phyloP scores from a whole-genome alignment of 164 flowering plant genomes.

The Euptelea pleiosperma region DNA sequence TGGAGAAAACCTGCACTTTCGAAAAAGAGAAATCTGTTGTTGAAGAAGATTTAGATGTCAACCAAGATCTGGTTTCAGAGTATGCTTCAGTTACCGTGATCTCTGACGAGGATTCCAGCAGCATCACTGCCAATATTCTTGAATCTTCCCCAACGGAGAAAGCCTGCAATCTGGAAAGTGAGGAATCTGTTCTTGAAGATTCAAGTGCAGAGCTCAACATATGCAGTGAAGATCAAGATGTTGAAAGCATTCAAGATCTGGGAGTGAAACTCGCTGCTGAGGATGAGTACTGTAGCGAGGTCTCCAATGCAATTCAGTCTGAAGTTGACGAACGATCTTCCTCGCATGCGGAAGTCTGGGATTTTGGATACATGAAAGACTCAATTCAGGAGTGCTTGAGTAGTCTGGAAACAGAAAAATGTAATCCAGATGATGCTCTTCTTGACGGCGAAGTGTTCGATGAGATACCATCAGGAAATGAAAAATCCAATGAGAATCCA shows the following conservation, averaged over 20 bases:
- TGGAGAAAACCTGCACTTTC: background rate
- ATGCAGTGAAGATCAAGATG: no score
- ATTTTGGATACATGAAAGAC: background rate
- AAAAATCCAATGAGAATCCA: no score
- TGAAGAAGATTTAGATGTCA: background rate
- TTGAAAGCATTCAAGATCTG: no score
- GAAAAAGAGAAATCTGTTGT: background rate
- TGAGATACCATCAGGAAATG: no score
- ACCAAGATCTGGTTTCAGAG: conserved; percentile 5
- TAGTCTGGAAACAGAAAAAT: background rate
- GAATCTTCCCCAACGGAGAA: background rate
- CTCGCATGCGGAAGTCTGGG: background rate
- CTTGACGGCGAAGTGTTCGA: background rate
- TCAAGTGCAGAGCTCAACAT: no score
- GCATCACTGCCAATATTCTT: background rate
- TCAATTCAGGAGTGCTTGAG: background rate
- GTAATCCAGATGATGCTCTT: background rate
- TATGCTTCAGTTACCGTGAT: background rate
- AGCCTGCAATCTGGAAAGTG: background rate
- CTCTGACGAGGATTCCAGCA: background rate
- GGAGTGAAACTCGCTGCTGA: no score
- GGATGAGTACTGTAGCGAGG: no score
- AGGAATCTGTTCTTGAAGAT: no score
- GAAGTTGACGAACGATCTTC: background rate
- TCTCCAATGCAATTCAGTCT: no score